Conservation (phyloP, 768 basidiomycete species). For the Inosperma sp. region DNA sequence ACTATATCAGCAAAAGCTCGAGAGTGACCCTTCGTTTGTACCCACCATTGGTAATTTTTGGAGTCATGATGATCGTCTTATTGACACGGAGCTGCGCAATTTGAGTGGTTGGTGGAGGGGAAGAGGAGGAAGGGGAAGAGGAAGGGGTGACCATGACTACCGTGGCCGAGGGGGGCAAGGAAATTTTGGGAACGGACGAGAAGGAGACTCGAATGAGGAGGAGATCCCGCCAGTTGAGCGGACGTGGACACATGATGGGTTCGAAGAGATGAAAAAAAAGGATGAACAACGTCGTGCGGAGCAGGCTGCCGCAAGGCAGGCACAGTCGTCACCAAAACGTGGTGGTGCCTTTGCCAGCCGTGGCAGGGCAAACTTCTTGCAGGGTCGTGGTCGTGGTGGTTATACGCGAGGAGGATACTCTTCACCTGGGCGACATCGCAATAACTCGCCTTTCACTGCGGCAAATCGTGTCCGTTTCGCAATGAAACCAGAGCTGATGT, state of each 20-base stretch:
- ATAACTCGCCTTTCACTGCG: slow-evolving; percentile 21
- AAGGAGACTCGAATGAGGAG: slow-evolving; percentile 17
- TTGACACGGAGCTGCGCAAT: slow-evolving; percentile 77
- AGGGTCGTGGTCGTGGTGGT: slow-evolving; percentile 44
- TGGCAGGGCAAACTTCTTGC: slow-evolving; percentile 42
- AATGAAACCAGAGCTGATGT: slow-evolving; percentile 73
- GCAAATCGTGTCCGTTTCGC: slow-evolving; percentile 57
- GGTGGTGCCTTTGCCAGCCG: slow-evolving; percentile 43
- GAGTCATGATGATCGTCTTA: slow-evolving; percentile 88
- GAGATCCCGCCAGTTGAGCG: slow-evolving; percentile 59
- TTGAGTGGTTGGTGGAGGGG: slow-evolving; percentile 88
- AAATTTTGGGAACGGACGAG: slow-evolving; percentile 17
- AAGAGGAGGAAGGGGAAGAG: slow-evolving; percentile 61
- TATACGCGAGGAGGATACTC: slow-evolving; percentile 39
- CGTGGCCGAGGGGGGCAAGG: slow-evolving; percentile 52
- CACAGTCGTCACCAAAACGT: slow-evolving; percentile 20
- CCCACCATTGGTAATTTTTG: slow-evolving; percentile 91
- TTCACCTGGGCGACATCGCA: slow-evolving; percentile 30
- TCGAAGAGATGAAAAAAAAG: slow-evolving; percentile 76
- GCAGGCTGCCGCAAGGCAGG: slow-evolving; percentile 19
- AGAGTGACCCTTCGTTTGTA: slow-evolving; percentile 82
- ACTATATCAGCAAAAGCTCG: slow-evolving; percentile 78
- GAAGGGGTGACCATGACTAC: slow-evolving; percentile 46
- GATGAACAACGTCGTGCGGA: slow-evolving; percentile 53
- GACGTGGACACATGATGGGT: slow-evolving; percentile 83